A percentile compares a stretch with the other conserved stretches of the same genome.
Evolutionary conservation across 768 basidiomycete species (phyloP).

Genomic region (Russula dissimulans): DNA sequence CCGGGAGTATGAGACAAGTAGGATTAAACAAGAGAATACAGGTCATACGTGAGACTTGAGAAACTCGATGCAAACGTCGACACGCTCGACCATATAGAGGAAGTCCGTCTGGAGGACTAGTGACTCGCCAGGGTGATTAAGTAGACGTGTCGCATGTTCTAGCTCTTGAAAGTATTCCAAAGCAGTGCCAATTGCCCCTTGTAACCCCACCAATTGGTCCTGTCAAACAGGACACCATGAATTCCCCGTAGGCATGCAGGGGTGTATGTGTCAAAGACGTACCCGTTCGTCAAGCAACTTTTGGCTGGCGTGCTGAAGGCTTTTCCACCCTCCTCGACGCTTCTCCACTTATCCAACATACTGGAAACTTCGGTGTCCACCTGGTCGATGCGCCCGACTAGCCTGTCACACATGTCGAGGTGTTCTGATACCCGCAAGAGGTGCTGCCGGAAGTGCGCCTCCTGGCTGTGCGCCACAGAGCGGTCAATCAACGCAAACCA

Average conservation of each 20-base stretch:
- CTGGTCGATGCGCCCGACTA: slow-evolving; percentile 64
- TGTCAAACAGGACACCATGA: slow-evolving; percentile 24
- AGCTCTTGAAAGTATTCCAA: slow-evolving; percentile 93
- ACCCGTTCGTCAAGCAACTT: slow-evolving; percentile 83
- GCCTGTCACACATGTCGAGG: slow-evolving; percentile 63
- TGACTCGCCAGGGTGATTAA: slow-evolving; percentile 89
- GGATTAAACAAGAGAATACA: not conserved
- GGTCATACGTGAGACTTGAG: slow-evolving; percentile 71
- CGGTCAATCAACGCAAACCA: slow-evolving; percentile 89
- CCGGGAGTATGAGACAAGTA: not conserved
- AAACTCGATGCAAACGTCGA: slow-evolving; percentile 91
- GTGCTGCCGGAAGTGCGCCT: slow-evolving; percentile 84
- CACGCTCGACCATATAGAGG: slow-evolving; percentile 90
- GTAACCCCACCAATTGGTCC: slow-evolving; percentile 69
- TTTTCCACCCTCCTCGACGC: slow-evolving; percentile 89
- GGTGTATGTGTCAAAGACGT: slow-evolving; percentile 24
- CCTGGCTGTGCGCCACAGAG: slow-evolving; percentile 87
- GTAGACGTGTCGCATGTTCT: slow-evolving; percentile 84
- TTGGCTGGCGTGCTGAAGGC: slow-evolving; percentile 86
- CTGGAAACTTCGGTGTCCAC: slow-evolving; percentile 64
- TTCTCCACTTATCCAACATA: slow-evolving; percentile 78
- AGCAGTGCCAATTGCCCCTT: slow-evolving; percentile 72
- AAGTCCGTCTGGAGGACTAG: slow-evolving; percentile 89
- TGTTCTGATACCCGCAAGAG: slow-evolving; percentile 68
- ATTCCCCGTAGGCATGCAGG: not conserved